These are phyloP conservation scores for Oryza meyeriana DNA, from an alignment of 176 grass and related monocot species.

Conservation along the genomic window DNA sequence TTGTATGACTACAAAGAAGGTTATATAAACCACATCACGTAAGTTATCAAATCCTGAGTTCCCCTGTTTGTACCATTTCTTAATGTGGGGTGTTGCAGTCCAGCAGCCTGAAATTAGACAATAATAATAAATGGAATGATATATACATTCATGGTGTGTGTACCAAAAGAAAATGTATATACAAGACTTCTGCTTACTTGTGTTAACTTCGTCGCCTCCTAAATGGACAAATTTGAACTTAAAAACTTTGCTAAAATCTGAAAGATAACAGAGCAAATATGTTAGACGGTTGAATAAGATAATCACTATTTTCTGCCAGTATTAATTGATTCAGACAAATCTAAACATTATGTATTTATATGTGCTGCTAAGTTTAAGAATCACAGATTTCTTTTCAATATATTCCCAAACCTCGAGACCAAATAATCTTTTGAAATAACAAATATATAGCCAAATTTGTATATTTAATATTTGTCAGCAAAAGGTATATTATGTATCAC, in stretches of 20 bases:
- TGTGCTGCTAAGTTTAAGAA: background rate
- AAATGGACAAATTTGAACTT: constrained; percentile 94
- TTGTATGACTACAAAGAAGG: background rate
- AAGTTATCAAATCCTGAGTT: constrained; percentile 30
- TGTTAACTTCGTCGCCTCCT: constrained; percentile 91
- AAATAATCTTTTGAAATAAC: constrained; percentile 25
- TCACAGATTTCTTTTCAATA: constrained; percentile 5
- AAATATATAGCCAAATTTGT: constrained; percentile 12
- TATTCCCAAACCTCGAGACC: background rate
- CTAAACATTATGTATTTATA: background rate
- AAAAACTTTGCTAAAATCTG: constrained; percentile 97
- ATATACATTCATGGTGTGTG: constrained; percentile 8
- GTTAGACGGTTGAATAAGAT: constrained; percentile 15
- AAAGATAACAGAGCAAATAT: constrained; percentile 35
- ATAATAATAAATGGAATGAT: constrained; percentile 26
- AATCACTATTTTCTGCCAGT: constrained; percentile 23
- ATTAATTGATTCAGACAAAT: background rate
- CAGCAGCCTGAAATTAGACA: constrained; percentile 68
- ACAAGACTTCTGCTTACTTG: constrained; percentile 57
- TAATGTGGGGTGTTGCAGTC: constrained; percentile 61
- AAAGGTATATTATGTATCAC: constrained; percentile 37
- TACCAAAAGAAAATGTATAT: constrained; percentile 12
- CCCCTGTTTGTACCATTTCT: constrained; percentile 52
- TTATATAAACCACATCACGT: constrained; percentile 23
- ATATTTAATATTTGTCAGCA: background rate